A percentile compares a stretch with the other conserved stretches of the same genome.
phyloP scores from a whole-genome alignment of 352 stramenopile species.

The Phytopythium kandeliae region DNA sequence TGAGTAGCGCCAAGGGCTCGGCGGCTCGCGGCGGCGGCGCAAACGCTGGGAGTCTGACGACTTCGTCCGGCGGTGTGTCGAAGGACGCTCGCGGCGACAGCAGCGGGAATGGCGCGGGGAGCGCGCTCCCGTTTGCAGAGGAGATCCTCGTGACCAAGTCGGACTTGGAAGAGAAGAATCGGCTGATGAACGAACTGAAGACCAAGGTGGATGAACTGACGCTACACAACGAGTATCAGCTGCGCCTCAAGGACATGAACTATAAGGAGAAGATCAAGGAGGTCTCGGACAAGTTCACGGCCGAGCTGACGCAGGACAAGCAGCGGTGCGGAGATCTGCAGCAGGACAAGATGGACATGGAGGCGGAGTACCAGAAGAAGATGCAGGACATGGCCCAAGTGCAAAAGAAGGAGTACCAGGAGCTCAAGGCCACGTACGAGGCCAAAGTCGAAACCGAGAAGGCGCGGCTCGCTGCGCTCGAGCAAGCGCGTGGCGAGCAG shows the following conservation, averaged over 20 bases:
- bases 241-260: conserved; percentile 94
- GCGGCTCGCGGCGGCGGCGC: conserved; percentile 15
- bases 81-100: conserved; percentile 18
- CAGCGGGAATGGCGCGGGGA: conserved; percentile 21
- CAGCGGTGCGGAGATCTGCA: conserved; percentile 87
- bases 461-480: conserved; percentile 79
- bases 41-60: neutral
- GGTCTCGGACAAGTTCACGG: conserved; percentile 90
- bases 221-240: conserved; percentile 94
- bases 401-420: conserved; percentile 87
- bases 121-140: conserved; percentile 77
- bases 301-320: conserved; percentile 91
- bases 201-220: conserved; percentile 93
- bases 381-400: conserved; percentile 86
- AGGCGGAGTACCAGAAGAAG: conserved; percentile 89
- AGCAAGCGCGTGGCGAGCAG: conserved; percentile 67
- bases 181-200: conserved; percentile 90
- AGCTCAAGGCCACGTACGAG: conserved; percentile 90
- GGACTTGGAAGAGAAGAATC: conserved; percentile 91
- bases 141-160: conserved; percentile 93
- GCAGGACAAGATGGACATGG: conserved; percentile 89
- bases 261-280: conserved; percentile 96
- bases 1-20: conserved; percentile 28
- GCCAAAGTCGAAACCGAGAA: conserved; percentile 90
- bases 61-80: conserved; percentile 8